Evolutionary conservation across 129 eudicot genomes (phyloP).

Genomic region (Helichrysum umbraculigerum): DNA sequence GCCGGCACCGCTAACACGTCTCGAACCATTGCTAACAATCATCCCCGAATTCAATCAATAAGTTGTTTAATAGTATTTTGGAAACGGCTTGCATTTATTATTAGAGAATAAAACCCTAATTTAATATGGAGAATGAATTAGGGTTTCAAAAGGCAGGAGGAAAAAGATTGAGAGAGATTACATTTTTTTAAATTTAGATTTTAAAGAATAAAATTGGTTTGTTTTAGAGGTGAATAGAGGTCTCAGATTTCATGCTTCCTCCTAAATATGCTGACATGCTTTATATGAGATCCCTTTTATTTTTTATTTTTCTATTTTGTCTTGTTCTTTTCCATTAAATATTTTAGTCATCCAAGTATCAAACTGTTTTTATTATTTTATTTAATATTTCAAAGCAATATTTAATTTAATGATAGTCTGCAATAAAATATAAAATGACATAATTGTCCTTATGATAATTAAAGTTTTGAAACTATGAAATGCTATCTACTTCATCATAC

Average conservation of each 20-base stretch:
- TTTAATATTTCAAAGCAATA: too few relatives aligned
- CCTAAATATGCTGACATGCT: slow-evolving; percentile 34
- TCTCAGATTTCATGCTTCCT: slow-evolving; percentile 22
- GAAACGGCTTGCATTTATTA: neutral
- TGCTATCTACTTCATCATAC: too few relatives aligned
- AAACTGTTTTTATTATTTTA: too few relatives aligned
- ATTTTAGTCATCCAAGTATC: too few relatives aligned
- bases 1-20: slow-evolving; percentile 11
- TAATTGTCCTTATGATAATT: too few relatives aligned
- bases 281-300: slow-evolving; percentile 24
- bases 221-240: slow-evolving; percentile 1
- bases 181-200: slow-evolving; percentile 20
- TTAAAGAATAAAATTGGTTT: slow-evolving; percentile 7
- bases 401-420: too few relatives aligned
- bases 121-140: neutral
- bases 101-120: neutral
- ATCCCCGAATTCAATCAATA: neutral
- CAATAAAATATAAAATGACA: too few relatives aligned
- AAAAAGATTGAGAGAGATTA: slow-evolving; percentile 10
- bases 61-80: neutral
- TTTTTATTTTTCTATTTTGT: neutral
- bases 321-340: too few relatives aligned
- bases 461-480: too few relatives aligned
- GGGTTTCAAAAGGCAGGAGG: neutral
- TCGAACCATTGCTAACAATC: neutral